phyloP scores from a whole-genome alignment of 2,329 filamentous ascomycete species.

The Beauveria sp. region DNA sequence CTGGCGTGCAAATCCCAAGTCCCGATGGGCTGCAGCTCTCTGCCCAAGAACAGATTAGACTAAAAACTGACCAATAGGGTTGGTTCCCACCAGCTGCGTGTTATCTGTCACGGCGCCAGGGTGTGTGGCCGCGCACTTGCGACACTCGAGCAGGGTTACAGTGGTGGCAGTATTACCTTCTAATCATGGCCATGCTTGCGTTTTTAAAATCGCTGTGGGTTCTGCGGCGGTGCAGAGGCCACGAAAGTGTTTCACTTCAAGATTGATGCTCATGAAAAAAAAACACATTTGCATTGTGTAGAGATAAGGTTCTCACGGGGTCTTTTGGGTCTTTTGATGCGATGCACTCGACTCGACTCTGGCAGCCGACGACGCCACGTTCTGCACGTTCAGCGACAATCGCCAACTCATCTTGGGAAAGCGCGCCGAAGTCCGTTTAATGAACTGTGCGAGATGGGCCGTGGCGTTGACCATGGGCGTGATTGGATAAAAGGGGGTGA shows the following conservation, averaged over 20 bases:
- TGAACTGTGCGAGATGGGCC: neutral
- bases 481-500: neutral
- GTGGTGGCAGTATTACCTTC: neutral
- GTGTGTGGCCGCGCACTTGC: neutral
- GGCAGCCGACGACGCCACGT: too few relatives aligned
- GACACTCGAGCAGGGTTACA: neutral
- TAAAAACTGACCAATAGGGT: constrained; percentile 24
- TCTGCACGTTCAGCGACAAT: too few relatives aligned
- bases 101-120: constrained; percentile 22
- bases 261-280: neutral
- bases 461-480: neutral
- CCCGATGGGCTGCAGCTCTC: constrained; percentile 28
- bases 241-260: constrained; percentile 9
- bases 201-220: constrained; percentile 5
- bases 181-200: neutral
- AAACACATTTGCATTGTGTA: neutral
- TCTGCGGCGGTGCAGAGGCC: constrained; percentile 7
- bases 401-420: neutral
- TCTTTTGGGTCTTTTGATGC: neutral
- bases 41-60: constrained; percentile 21
- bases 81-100: constrained; percentile 28
- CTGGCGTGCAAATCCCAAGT: constrained; percentile 27
- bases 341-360: too few relatives aligned
- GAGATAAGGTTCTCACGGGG: neutral
- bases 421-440: neutral